Evolutionary conservation across 176 grass and related monocot genomes (phyloP), one percentile per base, ranked within the genome.

Genomic region (Eleusine coracana): DNA sequence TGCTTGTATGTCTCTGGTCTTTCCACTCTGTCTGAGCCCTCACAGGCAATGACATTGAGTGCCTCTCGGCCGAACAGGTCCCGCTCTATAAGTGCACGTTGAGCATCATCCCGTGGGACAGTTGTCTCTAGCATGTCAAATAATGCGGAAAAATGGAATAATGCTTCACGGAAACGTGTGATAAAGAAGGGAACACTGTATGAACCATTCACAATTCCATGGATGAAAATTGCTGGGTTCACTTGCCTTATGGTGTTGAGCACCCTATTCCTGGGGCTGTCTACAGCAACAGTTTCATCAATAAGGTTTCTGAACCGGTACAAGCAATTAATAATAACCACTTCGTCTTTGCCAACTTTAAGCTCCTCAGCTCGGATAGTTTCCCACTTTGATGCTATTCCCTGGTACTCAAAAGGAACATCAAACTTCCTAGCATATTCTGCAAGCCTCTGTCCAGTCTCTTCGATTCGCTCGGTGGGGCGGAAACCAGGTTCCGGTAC

Each of bases 1-100:
- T 93, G 90, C 79, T 98, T 98, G 85, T 93, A 98, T 12, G 85
- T 93, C 80, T 98, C 96, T 0, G 96, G 92, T 74, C 92, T 95
- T 83, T 98, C 96, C 86, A 98, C 65, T 82, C 96, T 91, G 49
- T 98, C 96, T 21, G 90, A 18, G 50, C 96, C 96, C 77, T 98
- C 96, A 2, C 92, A 98, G 6, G 96, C 88, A 62, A 98, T 93
- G 25, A 95, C 87, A 46, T 93, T 98, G 27, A 87, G 48, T 48
- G 85, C 89, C 76, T 98, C 92, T 23, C 87, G 59, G 4, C 87
- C 93, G 4, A 91, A 95, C 31, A 98, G 69, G 31, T 78, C 69
- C 11, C 81, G 84, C 54, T 98, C 96, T 1, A 98, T 86, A 59
- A 93, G 87, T 62, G 88, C 49, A 73, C 96, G 91, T 71, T 87